These are phyloP conservation scores for Nicotiana sylvestris DNA, from an alignment of 257 asterid genomes.

Conservation along the genomic window DNA sequence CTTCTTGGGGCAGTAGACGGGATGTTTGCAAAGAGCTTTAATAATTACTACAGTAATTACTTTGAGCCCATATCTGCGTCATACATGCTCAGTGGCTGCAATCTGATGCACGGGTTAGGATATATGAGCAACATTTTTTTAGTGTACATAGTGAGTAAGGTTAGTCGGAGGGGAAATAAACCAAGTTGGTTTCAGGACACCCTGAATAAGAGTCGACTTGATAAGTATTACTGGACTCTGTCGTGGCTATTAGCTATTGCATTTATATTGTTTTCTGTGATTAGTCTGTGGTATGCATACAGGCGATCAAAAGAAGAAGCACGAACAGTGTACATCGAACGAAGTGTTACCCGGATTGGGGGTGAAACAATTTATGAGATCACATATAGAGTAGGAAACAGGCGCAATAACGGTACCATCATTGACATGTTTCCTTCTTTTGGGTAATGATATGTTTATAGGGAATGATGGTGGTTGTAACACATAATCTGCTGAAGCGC, in stretches of 20 bases:
- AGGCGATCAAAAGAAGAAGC: background rate
- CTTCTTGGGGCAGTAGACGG: constrained; percentile 24
- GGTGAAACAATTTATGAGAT: background rate
- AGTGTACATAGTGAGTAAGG: background rate
- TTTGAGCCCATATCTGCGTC: background rate
- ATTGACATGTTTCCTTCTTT: background rate
- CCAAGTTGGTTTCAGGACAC: constrained; percentile 25
- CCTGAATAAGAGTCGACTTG: constrained; percentile 24
- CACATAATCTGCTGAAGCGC: background rate
- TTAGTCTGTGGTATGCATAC: constrained; percentile 15
- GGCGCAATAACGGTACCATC: background rate
- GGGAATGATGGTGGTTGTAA: background rate
- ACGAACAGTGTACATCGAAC: background rate
- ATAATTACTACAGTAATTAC: background rate
- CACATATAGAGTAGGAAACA: background rate
- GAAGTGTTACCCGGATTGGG: background rate
- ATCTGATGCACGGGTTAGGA: constrained; percentile 17
- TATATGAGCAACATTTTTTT: constrained; percentile 18
- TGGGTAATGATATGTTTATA: background rate
- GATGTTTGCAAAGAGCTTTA: background rate
- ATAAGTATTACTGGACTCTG: constrained; percentile 27
- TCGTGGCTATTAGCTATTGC: constrained; percentile 18
- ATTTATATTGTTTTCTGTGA: background rate
- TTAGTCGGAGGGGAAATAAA: constrained; percentile 14
- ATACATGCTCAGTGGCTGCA: constrained; percentile 2